Conservation (phyloP, 805 yeast genomes). For the Alloascoidea hylecoeti region DNA sequence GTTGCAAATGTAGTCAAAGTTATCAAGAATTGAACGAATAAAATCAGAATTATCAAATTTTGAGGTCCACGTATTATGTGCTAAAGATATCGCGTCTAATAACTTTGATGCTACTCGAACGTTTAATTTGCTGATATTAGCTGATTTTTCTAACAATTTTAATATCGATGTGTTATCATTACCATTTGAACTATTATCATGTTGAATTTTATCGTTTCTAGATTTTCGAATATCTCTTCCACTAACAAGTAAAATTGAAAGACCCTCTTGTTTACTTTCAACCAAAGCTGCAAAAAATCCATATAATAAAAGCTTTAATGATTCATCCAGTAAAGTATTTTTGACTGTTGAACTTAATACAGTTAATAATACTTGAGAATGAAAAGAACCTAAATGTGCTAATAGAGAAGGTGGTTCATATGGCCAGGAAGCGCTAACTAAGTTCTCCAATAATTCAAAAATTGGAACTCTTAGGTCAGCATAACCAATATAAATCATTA, state of each 20-base stretch:
- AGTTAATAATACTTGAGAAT: conserved; percentile 44
- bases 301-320: conserved; percentile 39
- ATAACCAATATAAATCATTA: conserved; percentile 38
- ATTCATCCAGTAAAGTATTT: conserved; percentile 35
- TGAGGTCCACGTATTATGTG: conserved; percentile 68
- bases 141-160: conserved; percentile 28
- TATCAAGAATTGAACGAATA: conserved; percentile 6
- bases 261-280: conserved; percentile 64
- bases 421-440: conserved; percentile 31
- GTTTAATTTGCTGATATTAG: not conserved
- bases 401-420: conserved; percentile 60
- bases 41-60: conserved; percentile 33
- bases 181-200: not conserved
- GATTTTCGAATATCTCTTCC: conserved; percentile 9
- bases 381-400: conserved; percentile 62
- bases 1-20: conserved; percentile 18
- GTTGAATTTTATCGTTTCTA: conserved; percentile 2
- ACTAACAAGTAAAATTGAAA: conserved; percentile 54
- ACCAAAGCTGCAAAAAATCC: conserved; percentile 54
- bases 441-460: conserved; percentile 37
- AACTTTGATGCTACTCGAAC: not conserved
- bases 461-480: conserved; percentile 33
- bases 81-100: conserved; percentile 51
- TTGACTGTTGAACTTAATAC: conserved; percentile 48
- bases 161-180: conserved; percentile 27